These are phyloP conservation scores for Rhynchospora pubera DNA, from an alignment of 176 grass and related monocot species.

Conservation along the genomic window DNA sequence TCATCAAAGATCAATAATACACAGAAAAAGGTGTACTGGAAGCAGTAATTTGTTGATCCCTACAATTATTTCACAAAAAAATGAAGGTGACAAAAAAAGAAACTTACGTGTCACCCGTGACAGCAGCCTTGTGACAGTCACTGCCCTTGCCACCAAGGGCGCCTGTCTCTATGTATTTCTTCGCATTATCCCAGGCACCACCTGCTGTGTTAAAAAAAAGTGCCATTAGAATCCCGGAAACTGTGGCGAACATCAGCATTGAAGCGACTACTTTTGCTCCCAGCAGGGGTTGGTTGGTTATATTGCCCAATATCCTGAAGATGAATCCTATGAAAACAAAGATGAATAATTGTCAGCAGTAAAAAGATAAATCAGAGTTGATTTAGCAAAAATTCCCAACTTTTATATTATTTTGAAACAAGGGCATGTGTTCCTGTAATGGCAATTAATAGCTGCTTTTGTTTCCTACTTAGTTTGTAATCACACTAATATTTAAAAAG, in stretches of 20 bases:
- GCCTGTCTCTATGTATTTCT: conserved; percentile 99
- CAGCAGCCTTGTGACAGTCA: conserved; percentile 81
- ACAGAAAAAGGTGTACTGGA: neutral
- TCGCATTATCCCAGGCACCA: conserved; percentile 97
- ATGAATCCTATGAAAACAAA: conserved; percentile 52
- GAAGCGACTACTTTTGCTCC: conserved; percentile 97
- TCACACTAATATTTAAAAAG: neutral
- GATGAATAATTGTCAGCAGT: neutral
- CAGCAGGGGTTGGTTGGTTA: conserved; percentile 63
- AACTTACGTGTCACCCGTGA: conserved; percentile 98
- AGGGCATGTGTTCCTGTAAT: neutral
- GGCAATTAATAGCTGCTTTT: neutral
- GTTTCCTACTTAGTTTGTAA: neutral
- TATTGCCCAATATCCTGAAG: conserved; percentile 79
- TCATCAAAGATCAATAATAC: neutral
- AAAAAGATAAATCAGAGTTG: neutral
- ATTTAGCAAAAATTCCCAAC: neutral
- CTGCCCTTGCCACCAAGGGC: conserved; percentile 96
- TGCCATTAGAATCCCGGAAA: conserved; percentile 91
- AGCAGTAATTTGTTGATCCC: neutral
- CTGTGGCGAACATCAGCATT: conserved; percentile 97
- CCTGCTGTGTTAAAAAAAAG: conserved; percentile 96
- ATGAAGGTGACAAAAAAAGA: neutral
- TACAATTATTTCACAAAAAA: neutral
- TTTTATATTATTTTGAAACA: neutral